These are phyloP conservation scores for Cutaneotrichosporon sp. DNA, from an alignment of 1,284 basidiomycete species.

Conservation along the genomic window DNA sequence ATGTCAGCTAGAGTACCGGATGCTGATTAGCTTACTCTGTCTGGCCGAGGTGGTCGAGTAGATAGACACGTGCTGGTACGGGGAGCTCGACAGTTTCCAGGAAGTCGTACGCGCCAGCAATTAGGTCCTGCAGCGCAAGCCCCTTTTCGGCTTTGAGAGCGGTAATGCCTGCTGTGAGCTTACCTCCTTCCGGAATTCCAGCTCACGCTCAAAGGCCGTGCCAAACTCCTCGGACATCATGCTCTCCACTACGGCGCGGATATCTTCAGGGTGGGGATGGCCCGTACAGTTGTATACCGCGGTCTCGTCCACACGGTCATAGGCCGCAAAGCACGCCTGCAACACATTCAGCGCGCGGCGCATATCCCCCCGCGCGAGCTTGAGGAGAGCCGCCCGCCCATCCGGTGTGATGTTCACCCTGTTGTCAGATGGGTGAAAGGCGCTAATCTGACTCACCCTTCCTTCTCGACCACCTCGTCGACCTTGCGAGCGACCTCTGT, in stretches of 20 bases:
- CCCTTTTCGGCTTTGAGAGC: constrained; percentile 86
- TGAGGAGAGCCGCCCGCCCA: constrained; percentile 82
- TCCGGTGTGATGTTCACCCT: constrained; percentile 84
- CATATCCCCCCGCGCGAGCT: constrained; percentile 95
- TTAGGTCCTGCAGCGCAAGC: constrained; percentile 88
- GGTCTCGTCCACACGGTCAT: constrained; percentile 78
- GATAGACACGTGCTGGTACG: constrained; percentile 76
- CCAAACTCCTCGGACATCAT: constrained; percentile 98
- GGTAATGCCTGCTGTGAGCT: constrained; percentile 63
- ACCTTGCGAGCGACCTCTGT: constrained; percentile 79
- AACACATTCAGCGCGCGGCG: constrained; percentile 90
- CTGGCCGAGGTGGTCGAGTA: constrained; percentile 83
- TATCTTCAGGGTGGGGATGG: constrained; percentile 88
- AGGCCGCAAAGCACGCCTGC: constrained; percentile 97
- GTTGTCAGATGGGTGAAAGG: constrained; percentile 2
- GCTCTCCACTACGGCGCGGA: constrained; percentile 85
- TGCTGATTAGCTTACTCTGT: constrained; percentile 63
- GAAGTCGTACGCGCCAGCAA: constrained; percentile 90
- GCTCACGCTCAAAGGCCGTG: constrained; percentile 64
- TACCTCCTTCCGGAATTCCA: no score
- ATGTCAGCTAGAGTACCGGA: neutral
- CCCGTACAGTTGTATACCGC: constrained; percentile 97
- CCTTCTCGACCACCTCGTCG: constrained; percentile 71
- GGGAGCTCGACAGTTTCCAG: constrained; percentile 81
- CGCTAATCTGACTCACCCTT: constrained; percentile 59